Percentiles rank a stretch among this genome's conserved stretches.
These are phyloP conservation scores for Oidiodendron maius DNA, from an alignment of 495 filamentous ascomycete genomes.

Conservation along the genomic window DNA sequence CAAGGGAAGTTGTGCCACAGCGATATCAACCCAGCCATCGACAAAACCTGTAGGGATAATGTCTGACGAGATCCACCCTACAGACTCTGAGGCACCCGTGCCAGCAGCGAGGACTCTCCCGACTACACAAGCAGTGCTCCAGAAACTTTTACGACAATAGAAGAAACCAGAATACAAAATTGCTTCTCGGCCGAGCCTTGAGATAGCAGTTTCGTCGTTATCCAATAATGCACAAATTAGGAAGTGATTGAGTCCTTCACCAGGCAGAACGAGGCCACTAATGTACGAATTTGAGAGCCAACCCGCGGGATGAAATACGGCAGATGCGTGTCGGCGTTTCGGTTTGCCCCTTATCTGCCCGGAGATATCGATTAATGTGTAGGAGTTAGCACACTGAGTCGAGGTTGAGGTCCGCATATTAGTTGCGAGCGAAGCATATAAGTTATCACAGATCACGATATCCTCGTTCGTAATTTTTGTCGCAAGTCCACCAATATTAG, in stretches of 20 bases:
- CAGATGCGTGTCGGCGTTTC: conserved; percentile 34
- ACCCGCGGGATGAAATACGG: conserved; percentile 49
- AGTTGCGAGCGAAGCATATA: conserved; percentile 6
- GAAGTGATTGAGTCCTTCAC: conserved; percentile 66
- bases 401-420: conserved; percentile 17
- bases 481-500: conserved; percentile 23
- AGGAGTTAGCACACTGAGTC: conserved; percentile 22
- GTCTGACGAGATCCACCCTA: conserved; percentile 69
- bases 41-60: conserved; percentile 42
- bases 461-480: conserved; percentile 14
- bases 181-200: conserved; percentile 57
- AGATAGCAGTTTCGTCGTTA: conserved; percentile 61
- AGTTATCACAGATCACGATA: conserved; percentile 13
- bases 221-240: conserved; percentile 75
- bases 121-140: conserved; percentile 75
- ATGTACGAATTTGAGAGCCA: conserved; percentile 80
- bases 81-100: conserved; percentile 62
- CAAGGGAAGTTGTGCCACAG: conserved; percentile 25
- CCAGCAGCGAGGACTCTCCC: conserved; percentile 67
- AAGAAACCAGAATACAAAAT: conserved; percentile 78
- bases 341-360: conserved; percentile 11
- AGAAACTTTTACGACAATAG: conserved; percentile 66
- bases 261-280: conserved; percentile 72
- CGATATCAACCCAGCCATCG: conserved; percentile 63
- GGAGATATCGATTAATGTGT: conserved; percentile 20